Base-by-base conservation (phyloP, 179 eudicot genomes). In the Heliamphora pulchella region DNA sequence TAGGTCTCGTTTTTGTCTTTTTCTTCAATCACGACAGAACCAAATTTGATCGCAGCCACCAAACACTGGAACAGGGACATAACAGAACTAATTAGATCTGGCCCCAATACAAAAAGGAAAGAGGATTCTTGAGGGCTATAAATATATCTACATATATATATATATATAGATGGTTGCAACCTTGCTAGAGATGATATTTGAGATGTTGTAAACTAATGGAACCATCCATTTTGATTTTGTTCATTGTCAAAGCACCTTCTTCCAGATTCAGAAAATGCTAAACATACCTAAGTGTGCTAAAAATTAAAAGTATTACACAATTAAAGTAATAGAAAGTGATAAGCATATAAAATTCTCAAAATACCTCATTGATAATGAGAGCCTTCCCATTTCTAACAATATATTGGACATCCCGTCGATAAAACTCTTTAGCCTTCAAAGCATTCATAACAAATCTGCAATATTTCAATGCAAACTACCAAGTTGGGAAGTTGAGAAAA, bases 401-500 rank as follows among this genome's bases (percentile, higher is more conserved):
- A 91, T 96, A 96, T 75, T 96, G 94, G 66, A 92, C 95, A 79
- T 96, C 99, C 71, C 90, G 87, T 79, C 92, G 86, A 80, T 92
- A 96, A 85, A 96, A 96, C 87, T 96, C 99, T 83, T 96, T 96
- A 66, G 99, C 98, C 89, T 92, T 96, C 85, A 96, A 84, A 84
- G 97, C 97, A 89, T 90, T 96, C 80, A 91, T 68, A 67, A 94
- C 98, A 89, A 96, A 96, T 84, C 99, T 96, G 90, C 86, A 84
- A 74, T 17, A 85, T 78, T 39, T 51, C 58, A 77, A 79, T 66
- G 66, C n/a, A 7, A 74, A 39, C 39, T 65, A 82, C 46, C 53
- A 76, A 64, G 47, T n/a, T 70, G 58, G 46, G 46, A 70, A 54
- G 8, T 53, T 1, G 31, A 14, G 50, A 17, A 18, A 53, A 65